Evolutionary conservation across 306 rosid genomes (phyloP).

Genomic region (Cyamopsis tetragonoloba): DNA sequence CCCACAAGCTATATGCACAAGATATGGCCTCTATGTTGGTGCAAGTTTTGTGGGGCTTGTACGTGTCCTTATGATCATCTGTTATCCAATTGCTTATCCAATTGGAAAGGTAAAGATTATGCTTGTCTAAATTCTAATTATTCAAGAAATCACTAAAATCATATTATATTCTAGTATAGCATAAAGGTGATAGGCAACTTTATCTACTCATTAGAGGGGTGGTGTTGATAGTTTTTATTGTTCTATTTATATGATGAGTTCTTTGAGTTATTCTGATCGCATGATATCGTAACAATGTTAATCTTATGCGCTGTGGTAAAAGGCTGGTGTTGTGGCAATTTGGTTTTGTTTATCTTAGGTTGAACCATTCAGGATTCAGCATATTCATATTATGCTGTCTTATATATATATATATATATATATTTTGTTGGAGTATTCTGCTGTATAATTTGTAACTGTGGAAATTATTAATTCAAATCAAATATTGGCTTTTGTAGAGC

Average conservation of each 20-base stretch:
- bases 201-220: neutral
- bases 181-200: neutral
- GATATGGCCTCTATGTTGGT: conserved; percentile 74
- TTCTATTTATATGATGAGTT: neutral
- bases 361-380: conserved; percentile 1
- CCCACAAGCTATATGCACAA: conserved; percentile 90
- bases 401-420: too few species aligned
- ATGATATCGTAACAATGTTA: neutral
- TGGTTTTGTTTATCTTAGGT: neutral
- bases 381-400: neutral
- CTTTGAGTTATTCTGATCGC: neutral
- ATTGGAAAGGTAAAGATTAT: conserved; percentile 63
- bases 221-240: neutral
- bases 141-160: neutral
- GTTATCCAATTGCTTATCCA: conserved; percentile 81
- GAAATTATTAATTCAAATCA: neutral
- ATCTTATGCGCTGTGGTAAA: neutral
- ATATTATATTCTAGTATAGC: neutral
- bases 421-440: neutral
- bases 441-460: neutral
- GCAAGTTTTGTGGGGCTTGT: conserved; percentile 81
- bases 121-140: neutral
- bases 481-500: conserved; percentile 22
- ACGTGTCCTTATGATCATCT: conserved; percentile 65
- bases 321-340: neutral